These are phyloP conservation scores for Haberlea rhodopensis DNA, from an alignment of 257 asterid genomes.

Conservation along the genomic window DNA sequence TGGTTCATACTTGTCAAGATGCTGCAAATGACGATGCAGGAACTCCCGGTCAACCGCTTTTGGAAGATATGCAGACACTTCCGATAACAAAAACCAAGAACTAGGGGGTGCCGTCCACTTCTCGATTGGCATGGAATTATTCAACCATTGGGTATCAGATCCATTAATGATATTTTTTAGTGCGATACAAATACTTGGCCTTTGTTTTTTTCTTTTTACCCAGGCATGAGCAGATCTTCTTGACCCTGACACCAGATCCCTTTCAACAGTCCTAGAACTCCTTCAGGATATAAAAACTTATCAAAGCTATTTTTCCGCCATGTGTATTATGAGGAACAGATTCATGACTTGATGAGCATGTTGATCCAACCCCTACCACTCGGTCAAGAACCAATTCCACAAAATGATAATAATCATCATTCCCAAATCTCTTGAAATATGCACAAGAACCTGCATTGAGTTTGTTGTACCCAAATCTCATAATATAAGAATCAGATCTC, in stretches of 20 bases:
- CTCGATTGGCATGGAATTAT: too few species aligned
- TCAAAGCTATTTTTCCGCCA: slow-evolving; percentile 27
- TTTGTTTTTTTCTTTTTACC: slow-evolving; percentile 81
- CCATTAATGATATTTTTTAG: slow-evolving; percentile 78
- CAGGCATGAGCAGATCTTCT: slow-evolving; percentile 74
- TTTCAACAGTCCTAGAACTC: slow-evolving; percentile 51
- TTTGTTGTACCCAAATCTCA: too few species aligned
- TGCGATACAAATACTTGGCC: slow-evolving; percentile 51
- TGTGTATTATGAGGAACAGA: slow-evolving; percentile 30
- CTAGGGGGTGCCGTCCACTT: slow-evolving; percentile 85
- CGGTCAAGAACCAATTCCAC: slow-evolving; percentile 76
- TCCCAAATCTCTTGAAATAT: too few species aligned
- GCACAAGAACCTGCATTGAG: too few species aligned
- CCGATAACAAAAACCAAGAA: slow-evolving; percentile 85
- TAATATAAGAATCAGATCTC: too few species aligned
- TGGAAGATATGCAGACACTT: slow-evolving; percentile 73
- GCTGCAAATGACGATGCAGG: slow-evolving; percentile 84
- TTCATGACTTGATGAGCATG: slow-evolving; percentile 27
- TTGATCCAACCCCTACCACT: slow-evolving; percentile 50
- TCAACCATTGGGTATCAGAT: too few species aligned
- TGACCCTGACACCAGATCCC: slow-evolving; percentile 83
- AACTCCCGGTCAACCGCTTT: slow-evolving; percentile 98
- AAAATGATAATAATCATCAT: too few species aligned
- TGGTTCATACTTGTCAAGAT: slow-evolving; percentile 65
- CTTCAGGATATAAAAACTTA: slow-evolving; percentile 40